Percentiles rank a stretch among this genome's conserved stretches.
These are phyloP conservation scores for Cutaneotrichosporon cyanovorans DNA, from an alignment of 1,284 basidiomycete species.

Conservation along the genomic window DNA sequence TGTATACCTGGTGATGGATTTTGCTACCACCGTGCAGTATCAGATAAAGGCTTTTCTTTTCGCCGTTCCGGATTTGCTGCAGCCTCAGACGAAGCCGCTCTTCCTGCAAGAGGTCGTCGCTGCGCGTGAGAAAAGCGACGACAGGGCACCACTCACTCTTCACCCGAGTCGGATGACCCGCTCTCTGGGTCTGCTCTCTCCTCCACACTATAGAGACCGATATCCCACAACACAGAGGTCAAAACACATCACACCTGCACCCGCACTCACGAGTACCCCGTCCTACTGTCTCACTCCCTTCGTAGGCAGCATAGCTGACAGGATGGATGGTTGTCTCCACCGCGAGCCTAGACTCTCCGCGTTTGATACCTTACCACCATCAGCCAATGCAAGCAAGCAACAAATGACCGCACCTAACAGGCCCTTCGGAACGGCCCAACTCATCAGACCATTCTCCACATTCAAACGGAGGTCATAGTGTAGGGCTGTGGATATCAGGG, in stretches of 20 bases:
- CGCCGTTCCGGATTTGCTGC: not conserved
- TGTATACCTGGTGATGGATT: not conserved
- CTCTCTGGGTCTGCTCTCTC: slow-evolving; percentile 18
- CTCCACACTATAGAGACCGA: slow-evolving; percentile 29
- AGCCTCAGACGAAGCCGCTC: slow-evolving; percentile 4
- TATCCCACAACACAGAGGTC: slow-evolving; percentile 33
- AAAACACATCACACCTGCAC: not conserved
- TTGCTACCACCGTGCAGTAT: slow-evolving; percentile 9
- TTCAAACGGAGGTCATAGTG: slow-evolving; percentile 40
- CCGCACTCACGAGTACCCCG: slow-evolving; percentile 19
- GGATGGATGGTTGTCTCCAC: slow-evolving; percentile 36
- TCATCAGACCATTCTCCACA: slow-evolving; percentile 26
- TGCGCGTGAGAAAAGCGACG: not conserved
- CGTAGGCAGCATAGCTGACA: slow-evolving; percentile 58
- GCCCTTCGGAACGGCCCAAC: slow-evolving; percentile 37
- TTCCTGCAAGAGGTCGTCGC: slow-evolving; percentile 2
- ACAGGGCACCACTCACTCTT: not conserved
- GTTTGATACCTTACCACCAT: not conserved
- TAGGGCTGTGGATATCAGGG: slow-evolving; percentile 23
- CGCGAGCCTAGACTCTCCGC: slow-evolving; percentile 18
- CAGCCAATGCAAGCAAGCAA: not conserved
- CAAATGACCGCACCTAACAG: slow-evolving; percentile 24
- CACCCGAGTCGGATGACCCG: not conserved
- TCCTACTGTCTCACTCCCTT: slow-evolving; percentile 67
- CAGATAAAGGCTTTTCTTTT: not conserved